phyloP scores from a whole-genome alignment of 495 filamentous ascomycete genomes.

The Aspergillus bertholletiae region DNA sequence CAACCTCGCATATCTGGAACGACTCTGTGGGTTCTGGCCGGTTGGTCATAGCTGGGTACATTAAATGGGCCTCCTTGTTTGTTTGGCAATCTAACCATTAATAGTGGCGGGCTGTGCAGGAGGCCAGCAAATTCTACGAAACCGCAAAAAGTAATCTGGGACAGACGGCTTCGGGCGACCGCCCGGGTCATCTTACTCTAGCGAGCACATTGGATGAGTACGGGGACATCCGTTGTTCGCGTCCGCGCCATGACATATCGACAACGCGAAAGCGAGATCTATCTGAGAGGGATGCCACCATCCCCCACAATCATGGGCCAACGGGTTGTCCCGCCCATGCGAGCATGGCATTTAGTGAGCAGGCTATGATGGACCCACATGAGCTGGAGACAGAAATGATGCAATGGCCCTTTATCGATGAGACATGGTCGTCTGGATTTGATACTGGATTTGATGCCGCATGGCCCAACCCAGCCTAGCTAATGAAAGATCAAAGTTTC shows the following conservation, averaged over 20 bases:
- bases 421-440: conserved; percentile 39
- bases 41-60: conserved; percentile 41
- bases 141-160: conserved; percentile 29
- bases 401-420: conserved; percentile 45
- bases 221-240: conserved; percentile 38
- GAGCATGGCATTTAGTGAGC: conserved; percentile 9
- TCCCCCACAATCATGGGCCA: not conserved
- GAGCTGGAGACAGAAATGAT: conserved; percentile 40
- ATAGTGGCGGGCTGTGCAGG: conserved; percentile 41
- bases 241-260: conserved; percentile 19
- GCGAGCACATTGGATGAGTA: conserved; percentile 42
- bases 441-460: conserved; percentile 33
- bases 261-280: conserved; percentile 1
- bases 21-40: conserved; percentile 36
- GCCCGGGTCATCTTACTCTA: conserved; percentile 29
- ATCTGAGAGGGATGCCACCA: not conserved
- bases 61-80: not conserved
- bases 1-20: conserved; percentile 38
- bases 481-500: not conserved
- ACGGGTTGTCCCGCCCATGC: not conserved
- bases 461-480: conserved; percentile 10
- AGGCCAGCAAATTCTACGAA: conserved; percentile 41
- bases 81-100: not conserved
- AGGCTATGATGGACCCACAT: conserved; percentile 13
- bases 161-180: conserved; percentile 17